Conservation (phyloP, 805 yeast genomes). For the Candida nonsorbophila region DNA sequence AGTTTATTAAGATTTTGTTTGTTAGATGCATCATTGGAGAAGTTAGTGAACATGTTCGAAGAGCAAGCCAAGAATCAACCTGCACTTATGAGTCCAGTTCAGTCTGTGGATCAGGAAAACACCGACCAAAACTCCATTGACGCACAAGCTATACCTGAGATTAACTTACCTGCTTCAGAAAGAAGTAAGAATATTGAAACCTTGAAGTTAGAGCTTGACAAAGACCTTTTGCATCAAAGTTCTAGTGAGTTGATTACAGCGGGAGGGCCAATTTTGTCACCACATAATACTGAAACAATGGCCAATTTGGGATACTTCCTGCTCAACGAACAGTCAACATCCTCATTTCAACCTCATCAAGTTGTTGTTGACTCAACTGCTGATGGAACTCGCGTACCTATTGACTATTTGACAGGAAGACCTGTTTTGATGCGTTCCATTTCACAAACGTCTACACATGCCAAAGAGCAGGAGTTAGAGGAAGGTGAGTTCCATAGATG, state of each 20-base stretch:
- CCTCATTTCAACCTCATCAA: slow-evolving; percentile 53
- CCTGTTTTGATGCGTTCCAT: slow-evolving; percentile 62
- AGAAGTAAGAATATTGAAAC: too few species aligned
- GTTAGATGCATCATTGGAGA: slow-evolving; percentile 50
- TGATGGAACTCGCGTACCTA: slow-evolving; percentile 46
- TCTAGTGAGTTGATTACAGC: slow-evolving; percentile 47
- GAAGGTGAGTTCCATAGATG: slow-evolving; percentile 90
- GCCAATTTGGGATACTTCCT: slow-evolving; percentile 16
- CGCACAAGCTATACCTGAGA: too few species aligned
- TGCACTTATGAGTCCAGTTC: slow-evolving; percentile 9
- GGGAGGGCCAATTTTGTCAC: slow-evolving; percentile 52
- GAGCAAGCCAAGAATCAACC: slow-evolving; percentile 22
- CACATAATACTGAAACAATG: slow-evolving; percentile 23
- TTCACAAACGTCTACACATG: slow-evolving; percentile 62
- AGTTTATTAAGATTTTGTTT: slow-evolving; percentile 48
- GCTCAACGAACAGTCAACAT: slow-evolving; percentile 13
- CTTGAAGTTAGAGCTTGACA: too few species aligned
- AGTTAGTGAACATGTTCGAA: slow-evolving; percentile 46
- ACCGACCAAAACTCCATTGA: too few species aligned
- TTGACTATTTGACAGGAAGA: slow-evolving; percentile 67
- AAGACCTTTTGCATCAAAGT: slow-evolving; percentile 40
- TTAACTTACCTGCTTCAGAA: too few species aligned
- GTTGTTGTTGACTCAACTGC: slow-evolving; percentile 64
- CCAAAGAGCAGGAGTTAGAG: slow-evolving; percentile 77
- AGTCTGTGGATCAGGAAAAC: neutral